Evolutionary conservation across 768 basidiomycete genomes (phyloP).

Genomic region (Leucocoprinus birnbaumii): DNA sequence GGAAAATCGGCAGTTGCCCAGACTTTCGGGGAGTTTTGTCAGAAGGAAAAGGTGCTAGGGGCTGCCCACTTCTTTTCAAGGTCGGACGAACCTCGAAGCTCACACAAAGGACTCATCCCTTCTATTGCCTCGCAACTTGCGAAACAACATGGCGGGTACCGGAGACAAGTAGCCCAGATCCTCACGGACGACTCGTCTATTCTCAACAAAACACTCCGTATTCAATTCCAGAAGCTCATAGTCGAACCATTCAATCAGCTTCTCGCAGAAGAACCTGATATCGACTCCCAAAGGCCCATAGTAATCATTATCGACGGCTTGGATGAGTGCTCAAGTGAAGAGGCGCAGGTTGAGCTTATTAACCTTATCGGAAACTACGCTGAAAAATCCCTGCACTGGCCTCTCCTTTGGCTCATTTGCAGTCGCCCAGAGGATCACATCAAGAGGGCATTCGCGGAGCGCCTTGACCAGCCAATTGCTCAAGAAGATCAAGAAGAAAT

Average conservation of each 20-base stretch:
- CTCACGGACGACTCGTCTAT: neutral
- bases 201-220: neutral
- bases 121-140: slow-evolving; percentile 7
- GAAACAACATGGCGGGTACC: neutral
- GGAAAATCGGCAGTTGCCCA: slow-evolving; percentile 11
- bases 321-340: no score
- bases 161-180: neutral
- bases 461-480: no score
- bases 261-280: neutral
- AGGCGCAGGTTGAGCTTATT: no score
- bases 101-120: neutral
- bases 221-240: slow-evolving; percentile 4
- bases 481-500: no score
- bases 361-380: no score
- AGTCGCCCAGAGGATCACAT: no score
- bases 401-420: no score
- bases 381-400: no score
- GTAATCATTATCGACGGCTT: slow-evolving; percentile 3
- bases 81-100: neutral
- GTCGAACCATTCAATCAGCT: slow-evolving; percentile 3
- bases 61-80: slow-evolving; percentile 11
- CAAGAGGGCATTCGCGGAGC: no score
- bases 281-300: neutral
- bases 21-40: slow-evolving; percentile 1
- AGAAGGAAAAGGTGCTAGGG: neutral